Evolutionary conservation across 352 stramenopile genomes (phyloP).

Genomic region (Globisporangium middletonii): DNA sequence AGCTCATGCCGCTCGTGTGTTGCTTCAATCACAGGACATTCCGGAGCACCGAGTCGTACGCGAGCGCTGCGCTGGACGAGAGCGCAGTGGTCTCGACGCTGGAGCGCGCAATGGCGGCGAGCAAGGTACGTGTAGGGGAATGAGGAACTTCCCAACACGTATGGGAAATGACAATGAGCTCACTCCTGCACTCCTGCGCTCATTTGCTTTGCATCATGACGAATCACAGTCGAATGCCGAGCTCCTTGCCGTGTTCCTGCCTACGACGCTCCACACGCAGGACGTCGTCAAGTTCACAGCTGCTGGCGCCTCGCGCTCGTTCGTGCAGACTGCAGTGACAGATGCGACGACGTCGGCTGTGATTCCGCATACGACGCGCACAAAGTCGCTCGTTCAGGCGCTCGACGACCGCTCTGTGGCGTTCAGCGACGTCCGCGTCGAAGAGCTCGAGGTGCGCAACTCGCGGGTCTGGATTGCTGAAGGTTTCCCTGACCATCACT

Average conservation of each 20-base stretch:
- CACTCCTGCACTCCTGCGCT: not conserved
- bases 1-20: not conserved
- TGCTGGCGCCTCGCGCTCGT: slow-evolving; percentile 19
- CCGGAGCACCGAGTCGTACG: slow-evolving; percentile 32
- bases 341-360: slow-evolving; percentile 52
- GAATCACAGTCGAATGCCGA: slow-evolving; percentile 18
- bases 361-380: slow-evolving; percentile 66
- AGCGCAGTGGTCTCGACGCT: slow-evolving; percentile 27
- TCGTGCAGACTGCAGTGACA: slow-evolving; percentile 40
- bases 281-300: slow-evolving; percentile 36
- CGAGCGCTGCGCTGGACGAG: slow-evolving; percentile 41
- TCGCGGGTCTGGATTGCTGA: not conserved
- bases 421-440: slow-evolving; percentile 15
- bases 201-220: too few relatives aligned
- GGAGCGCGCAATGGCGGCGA: slow-evolving; percentile 4
- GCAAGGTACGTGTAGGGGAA: slow-evolving; percentile 1
- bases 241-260: slow-evolving; percentile 55
- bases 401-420: slow-evolving; percentile 7
- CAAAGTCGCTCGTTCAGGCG: slow-evolving; percentile 23
- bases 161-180: not conserved
- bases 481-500: not conserved
- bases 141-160: too few relatives aligned
- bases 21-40: slow-evolving; percentile 32
- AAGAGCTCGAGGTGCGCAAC: slow-evolving; percentile 13
- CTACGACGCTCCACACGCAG: slow-evolving; percentile 30